Evolutionary conservation across 441 rosid species (phyloP), one percentile per base, ranked within the genome.

Genomic region (Jatropha multifida): DNA sequence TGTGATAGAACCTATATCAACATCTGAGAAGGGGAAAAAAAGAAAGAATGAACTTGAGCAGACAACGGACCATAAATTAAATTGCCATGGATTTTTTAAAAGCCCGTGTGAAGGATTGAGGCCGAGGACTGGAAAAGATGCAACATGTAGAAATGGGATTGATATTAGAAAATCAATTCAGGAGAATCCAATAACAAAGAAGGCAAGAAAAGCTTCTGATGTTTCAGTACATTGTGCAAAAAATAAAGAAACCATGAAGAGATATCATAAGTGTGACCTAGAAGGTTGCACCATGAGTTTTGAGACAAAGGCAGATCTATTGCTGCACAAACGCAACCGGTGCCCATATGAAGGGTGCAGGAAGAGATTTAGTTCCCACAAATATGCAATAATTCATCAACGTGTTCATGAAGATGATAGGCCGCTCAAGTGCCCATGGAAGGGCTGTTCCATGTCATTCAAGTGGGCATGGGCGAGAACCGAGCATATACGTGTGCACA

Each of bases 391-490:
- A 54, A 86, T 88, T 76, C 99, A 96, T 77, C 97, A 87, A 65
- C 92, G 97, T 3, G 99, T 96, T 64, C 99, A 96, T 15, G 94
- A 88, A 17, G 98, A 94, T 71, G 90, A 89, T 5, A 83, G 97
- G 83, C 99, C 99, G 6, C 90, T 91, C 63, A 86, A 80, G 78
- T 96, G 99, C 81, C 88, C 96, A 2, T 96, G 96, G 98, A 76
- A 94, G 79, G 99, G 91, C 37, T 96, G 99, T 76, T 59, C 85
- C 23, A 89, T 88, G 97, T 83, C 94, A 6, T 96, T 96, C 87
- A 93, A 96, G 86, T 96, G 99, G 99, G 97, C 94, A 11, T 96
- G 99, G 99, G 99, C 99, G 20, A 90, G 99, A 88, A 96, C 97
- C 0, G 99, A 96, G 86, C 99, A 96, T 82, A 84, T 94, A 73